These are phyloP conservation scores for Tetracentron sinense DNA, from an alignment of 164 flowering plant genomes.

Conservation along the genomic window DNA sequence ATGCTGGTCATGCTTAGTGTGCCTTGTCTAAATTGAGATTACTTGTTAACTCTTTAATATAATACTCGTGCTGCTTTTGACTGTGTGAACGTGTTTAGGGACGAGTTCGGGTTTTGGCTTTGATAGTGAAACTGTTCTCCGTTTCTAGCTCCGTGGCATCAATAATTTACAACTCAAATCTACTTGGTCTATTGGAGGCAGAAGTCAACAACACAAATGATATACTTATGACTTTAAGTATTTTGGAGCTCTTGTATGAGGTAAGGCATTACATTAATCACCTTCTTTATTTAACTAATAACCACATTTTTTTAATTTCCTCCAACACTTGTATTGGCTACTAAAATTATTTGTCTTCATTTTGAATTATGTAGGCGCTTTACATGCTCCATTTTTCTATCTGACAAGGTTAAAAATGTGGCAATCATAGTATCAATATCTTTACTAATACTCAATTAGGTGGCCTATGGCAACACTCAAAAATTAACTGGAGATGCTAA, in stretches of 20 bases:
- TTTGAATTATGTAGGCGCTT: no score
- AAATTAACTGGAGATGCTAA: no score
- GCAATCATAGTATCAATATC: no score
- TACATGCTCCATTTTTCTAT: no score
- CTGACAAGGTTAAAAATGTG: no score
- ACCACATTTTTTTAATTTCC: neutral
- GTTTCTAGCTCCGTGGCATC: constrained; percentile 69
- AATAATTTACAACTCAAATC: constrained; percentile 44
- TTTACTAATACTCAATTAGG: no score
- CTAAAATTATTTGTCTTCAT: no score
- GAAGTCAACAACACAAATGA: constrained; percentile 58
- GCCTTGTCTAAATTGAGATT: neutral
- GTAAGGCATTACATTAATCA: constrained; percentile 26
- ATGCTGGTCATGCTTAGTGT: no score
- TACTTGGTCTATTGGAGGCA: constrained; percentile 63
- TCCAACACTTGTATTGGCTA: no score
- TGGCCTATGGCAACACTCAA: no score
- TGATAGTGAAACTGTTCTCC: constrained; percentile 85
- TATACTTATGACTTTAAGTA: constrained; percentile 61
- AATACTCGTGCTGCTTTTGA: neutral
- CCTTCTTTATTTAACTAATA: neutral
- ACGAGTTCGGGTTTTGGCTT: constrained; percentile 69
- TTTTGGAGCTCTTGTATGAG: constrained; percentile 83
- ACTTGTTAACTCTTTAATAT: neutral
- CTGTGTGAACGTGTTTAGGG: constrained; percentile 46